Percentiles rank a stretch among this genome's conserved stretches.
phyloP scores from a whole-genome alignment of 2,329 filamentous ascomycete genomes.

The Pseudocercospora fuligena region DNA sequence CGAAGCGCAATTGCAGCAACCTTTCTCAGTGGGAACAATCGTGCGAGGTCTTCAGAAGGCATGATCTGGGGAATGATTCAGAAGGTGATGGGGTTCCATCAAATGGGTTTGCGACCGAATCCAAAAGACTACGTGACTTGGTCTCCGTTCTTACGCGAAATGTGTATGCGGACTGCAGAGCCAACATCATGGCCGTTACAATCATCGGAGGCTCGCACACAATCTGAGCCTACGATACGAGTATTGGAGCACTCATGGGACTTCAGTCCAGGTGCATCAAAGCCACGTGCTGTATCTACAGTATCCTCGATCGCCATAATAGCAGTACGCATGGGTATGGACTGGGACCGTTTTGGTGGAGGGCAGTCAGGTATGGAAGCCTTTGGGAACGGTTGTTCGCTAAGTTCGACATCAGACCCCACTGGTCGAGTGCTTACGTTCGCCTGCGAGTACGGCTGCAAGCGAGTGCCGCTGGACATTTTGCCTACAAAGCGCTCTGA shows the following conservation, averaged over 20 bases:
- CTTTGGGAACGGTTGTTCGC: not conserved
- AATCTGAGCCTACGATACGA: not conserved
- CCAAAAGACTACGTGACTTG: not conserved
- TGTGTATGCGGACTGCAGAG: not conserved
- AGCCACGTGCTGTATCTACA: not conserved
- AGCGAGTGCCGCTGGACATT: not conserved
- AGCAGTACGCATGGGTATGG: constrained; percentile 1
- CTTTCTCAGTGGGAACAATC: too few relatives aligned
- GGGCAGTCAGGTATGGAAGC: not conserved
- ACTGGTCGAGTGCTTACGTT: not conserved
- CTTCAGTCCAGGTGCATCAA: not conserved
- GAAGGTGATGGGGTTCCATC: not conserved
- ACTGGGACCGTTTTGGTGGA: not conserved
- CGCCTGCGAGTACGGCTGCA: not conserved
- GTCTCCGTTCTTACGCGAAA: not conserved
- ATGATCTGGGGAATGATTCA: too few relatives aligned
- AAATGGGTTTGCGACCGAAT: not conserved
- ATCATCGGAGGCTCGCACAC: not conserved
- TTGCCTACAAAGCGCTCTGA: not conserved
- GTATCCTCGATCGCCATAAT: not conserved
- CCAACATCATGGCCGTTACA: not conserved
- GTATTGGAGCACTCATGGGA: not conserved
- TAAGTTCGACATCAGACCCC: not conserved
- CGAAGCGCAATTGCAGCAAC: too few relatives aligned
- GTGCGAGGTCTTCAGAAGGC: too few relatives aligned